Percentiles rank a stretch among this genome's conserved stretches.
phyloP scores from a whole-genome alignment of 805 yeast genomes.

The Candida maltosa region DNA sequence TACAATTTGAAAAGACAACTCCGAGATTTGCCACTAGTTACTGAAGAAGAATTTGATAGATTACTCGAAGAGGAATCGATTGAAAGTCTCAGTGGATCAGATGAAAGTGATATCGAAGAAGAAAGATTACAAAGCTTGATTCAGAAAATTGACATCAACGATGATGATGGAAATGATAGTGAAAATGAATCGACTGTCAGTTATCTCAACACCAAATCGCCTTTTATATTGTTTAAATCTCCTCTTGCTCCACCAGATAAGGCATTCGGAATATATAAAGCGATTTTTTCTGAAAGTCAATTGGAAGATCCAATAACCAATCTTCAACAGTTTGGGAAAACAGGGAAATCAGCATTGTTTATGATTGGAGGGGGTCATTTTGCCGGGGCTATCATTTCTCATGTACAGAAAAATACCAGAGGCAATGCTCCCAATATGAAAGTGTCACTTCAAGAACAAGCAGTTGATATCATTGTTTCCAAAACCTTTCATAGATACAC shows the following conservation, averaged over 20 bases:
- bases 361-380: slow-evolving; percentile 99
- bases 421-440: slow-evolving; percentile 48
- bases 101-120: slow-evolving; percentile 30
- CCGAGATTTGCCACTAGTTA: slow-evolving; percentile 41
- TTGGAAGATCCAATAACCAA: slow-evolving; percentile 48
- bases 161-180: slow-evolving; percentile 13
- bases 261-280: slow-evolving; percentile 67
- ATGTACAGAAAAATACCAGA: slow-evolving; percentile 51
- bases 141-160: slow-evolving; percentile 14
- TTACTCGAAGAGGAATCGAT: slow-evolving; percentile 46
- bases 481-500: slow-evolving; percentile 94
- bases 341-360: slow-evolving; percentile 65
- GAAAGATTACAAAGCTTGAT: slow-evolving; percentile 12
- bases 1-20: slow-evolving; percentile 56
- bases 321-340: slow-evolving; percentile 23
- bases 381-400: slow-evolving; percentile 90
- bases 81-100: slow-evolving; percentile 60
- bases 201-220: slow-evolving; percentile 66
- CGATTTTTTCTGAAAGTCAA: slow-evolving; percentile 47
- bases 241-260: slow-evolving; percentile 38
- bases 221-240: slow-evolving; percentile 60
- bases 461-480: slow-evolving; percentile 64
- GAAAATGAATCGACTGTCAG: slow-evolving; percentile 39
- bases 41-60: slow-evolving; percentile 58
- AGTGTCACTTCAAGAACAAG: slow-evolving; percentile 53